Percentiles rank a stretch among this genome's conserved stretches.
These are phyloP conservation scores for Fusarium setosum DNA, from an alignment of 2,329 filamentous ascomycete genomes.

Conservation along the genomic window DNA sequence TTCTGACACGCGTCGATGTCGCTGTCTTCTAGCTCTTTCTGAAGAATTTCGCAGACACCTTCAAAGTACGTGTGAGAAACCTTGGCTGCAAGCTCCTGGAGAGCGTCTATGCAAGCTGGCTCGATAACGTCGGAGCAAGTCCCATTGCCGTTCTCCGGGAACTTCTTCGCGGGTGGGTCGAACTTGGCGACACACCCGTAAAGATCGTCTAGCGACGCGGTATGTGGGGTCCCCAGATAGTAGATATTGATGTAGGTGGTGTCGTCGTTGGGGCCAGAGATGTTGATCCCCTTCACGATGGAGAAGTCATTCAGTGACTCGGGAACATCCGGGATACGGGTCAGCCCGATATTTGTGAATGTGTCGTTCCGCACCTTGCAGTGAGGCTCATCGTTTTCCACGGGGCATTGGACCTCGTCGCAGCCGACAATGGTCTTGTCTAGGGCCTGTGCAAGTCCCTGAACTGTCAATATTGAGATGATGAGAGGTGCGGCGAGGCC, in stretches of 20 bases:
- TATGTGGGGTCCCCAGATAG: neutral
- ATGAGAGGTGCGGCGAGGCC: no score
- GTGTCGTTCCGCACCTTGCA: neutral
- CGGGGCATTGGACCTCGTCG: constrained; percentile 1
- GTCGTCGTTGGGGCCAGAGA: neutral
- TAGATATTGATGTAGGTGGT: neutral
- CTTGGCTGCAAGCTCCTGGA: neutral
- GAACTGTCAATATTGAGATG: neutral
- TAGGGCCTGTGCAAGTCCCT: neutral
- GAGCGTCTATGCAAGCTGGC: neutral
- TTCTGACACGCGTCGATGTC: neutral
- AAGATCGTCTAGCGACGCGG: neutral
- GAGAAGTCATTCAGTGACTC: neutral
- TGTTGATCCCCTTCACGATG: neutral
- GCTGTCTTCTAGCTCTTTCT: neutral
- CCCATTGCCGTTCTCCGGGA: neutral
- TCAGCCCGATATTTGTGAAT: neutral
- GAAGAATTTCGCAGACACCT: neutral
- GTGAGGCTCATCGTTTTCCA: neutral
- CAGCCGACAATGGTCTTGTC: constrained; percentile 1
- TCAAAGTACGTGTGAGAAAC: neutral
- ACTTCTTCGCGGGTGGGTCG: neutral
- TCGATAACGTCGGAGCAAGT: constrained; percentile 4
- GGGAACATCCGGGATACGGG: constrained; percentile 3
- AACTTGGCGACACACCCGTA: neutral